Evolutionary conservation across 2,329 filamentous ascomycete species (phyloP).

Genomic region (Neofusicoccum sp.): DNA sequence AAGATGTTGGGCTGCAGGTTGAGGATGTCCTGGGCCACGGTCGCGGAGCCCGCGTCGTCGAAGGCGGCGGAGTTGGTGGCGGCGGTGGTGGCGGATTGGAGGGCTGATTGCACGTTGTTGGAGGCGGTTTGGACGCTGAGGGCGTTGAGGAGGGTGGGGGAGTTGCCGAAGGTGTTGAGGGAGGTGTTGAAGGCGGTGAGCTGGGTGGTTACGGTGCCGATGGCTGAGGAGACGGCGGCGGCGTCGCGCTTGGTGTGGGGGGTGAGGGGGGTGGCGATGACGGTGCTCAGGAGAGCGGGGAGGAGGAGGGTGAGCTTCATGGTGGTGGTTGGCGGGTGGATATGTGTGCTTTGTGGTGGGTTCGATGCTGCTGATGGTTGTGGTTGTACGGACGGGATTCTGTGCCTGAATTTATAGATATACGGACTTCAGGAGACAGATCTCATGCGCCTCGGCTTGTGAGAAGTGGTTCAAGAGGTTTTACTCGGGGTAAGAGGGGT

Average conservation of each 20-base stretch:
- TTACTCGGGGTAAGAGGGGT: not conserved
- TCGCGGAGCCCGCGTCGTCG: not conserved
- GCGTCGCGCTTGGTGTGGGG: not conserved
- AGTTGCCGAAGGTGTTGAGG: not conserved
- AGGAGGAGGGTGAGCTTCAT: conserved; percentile 14
- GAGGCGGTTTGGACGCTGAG: not conserved
- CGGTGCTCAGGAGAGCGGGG: not conserved
- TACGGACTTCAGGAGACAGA: not conserved
- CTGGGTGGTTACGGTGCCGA: not conserved
- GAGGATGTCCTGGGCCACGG: not conserved
- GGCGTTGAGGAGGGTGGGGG: not conserved
- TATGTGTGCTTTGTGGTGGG: not conserved
- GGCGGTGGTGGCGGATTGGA: not conserved
- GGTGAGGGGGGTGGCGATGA: not conserved
- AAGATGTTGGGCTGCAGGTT: not conserved
- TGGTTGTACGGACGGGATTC: not conserved
- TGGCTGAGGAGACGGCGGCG: not conserved
- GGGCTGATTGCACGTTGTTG: not conserved
- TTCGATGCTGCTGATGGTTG: not conserved
- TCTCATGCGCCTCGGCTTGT: not conserved
- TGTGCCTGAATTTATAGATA: not conserved
- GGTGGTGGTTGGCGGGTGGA: not conserved
- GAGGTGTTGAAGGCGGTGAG: conserved; percentile 1
- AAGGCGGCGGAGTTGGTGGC: not conserved
- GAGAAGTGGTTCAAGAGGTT: not conserved